Conservation (phyloP, 305 asterid genomes). For the Lippia alba region DNA sequence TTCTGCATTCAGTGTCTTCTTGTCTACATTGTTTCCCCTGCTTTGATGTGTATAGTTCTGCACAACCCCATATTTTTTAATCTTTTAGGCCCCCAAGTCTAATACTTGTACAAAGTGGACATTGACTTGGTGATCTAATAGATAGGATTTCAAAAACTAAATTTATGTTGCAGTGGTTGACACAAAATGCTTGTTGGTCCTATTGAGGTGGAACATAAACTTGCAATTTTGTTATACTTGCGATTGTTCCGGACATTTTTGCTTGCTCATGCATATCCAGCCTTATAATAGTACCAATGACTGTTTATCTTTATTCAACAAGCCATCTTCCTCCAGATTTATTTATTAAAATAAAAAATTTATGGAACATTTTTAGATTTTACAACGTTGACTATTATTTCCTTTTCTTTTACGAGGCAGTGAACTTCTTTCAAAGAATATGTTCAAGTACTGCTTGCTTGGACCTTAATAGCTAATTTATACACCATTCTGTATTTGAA, state of each 20-base stretch:
- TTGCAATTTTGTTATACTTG: background rate
- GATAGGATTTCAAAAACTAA: no score
- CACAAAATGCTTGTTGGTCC: no score
- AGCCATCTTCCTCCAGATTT: no score
- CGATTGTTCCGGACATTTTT: background rate
- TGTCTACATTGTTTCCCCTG: background rate
- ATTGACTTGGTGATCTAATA: background rate
- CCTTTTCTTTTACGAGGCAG: background rate
- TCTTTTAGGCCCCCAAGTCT: no score
- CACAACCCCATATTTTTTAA: background rate
- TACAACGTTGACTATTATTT: background rate
- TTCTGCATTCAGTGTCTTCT: conserved; percentile 11
- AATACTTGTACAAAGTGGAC: background rate
- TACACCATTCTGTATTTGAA: conserved; percentile 28
- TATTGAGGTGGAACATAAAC: no score
- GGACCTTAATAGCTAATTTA: background rate
- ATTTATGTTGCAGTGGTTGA: no score
- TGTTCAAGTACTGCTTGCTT: conserved; percentile 8
- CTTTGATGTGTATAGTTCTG: background rate
- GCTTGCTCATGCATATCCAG: conserved; percentile 8
- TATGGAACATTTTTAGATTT: no score
- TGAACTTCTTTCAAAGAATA: background rate
- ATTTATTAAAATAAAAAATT: no score
- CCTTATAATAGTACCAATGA: conserved; percentile 1
- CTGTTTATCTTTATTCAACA: background rate